These are phyloP conservation scores for Diutina scorzettiae DNA, from an alignment of 1,139 yeast species.

Conservation along the genomic window DNA sequence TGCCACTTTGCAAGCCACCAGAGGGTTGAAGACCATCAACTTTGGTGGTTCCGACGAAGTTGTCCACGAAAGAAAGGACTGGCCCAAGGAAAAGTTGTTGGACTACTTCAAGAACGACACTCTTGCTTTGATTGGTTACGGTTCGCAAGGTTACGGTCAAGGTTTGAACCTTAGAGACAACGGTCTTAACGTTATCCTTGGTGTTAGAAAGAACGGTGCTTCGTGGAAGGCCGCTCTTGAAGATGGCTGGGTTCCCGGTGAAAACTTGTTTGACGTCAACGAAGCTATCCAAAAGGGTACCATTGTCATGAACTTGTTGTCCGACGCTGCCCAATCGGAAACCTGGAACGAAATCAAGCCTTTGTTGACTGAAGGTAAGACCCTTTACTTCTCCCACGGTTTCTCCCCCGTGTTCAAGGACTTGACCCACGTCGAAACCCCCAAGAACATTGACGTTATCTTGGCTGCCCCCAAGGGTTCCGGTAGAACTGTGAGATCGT, in stretches of 20 bases:
- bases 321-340: constrained; percentile 99
- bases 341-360: constrained; percentile 88
- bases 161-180: constrained; percentile 98
- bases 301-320: constrained; percentile 90
- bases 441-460: constrained; percentile 90
- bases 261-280: constrained; percentile 87
- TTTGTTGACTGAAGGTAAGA: constrained; percentile 89
- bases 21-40: constrained; percentile 94
- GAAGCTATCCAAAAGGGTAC: constrained; percentile 93
- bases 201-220: constrained; percentile 98
- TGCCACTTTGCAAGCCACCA: constrained; percentile 28
- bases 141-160: constrained; percentile 99
- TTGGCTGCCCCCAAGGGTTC: constrained; percentile 99
- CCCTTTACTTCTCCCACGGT: constrained; percentile 98
- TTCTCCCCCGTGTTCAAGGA: constrained; percentile 99
- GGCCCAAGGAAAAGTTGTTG: constrained; percentile 95
- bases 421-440: constrained; percentile 92
- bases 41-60: constrained; percentile 92
- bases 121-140: constrained; percentile 95
- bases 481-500: constrained; percentile 98
- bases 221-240: constrained; percentile 99
- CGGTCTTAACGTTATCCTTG: constrained; percentile 92
- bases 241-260: constrained; percentile 99
- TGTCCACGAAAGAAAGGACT: constrained; percentile 97
- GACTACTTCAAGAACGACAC: constrained; percentile 98